Percentiles rank a stretch among this genome's conserved stretches.
Conservation (phyloP, 169 alveolate species). For the Plasmodium berghei region DNA sequence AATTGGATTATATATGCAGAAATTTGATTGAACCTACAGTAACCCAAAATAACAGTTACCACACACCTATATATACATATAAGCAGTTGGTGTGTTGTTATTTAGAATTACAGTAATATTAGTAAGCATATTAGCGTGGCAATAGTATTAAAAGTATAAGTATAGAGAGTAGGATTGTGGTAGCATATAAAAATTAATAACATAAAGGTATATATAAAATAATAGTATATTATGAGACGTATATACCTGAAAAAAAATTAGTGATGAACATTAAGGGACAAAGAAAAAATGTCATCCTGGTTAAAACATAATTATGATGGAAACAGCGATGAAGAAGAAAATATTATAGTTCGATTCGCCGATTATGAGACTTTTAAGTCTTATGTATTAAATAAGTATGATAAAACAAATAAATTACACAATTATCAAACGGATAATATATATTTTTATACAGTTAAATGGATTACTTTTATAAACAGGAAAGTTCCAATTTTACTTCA, state of each 20-base stretch:
- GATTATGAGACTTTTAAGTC: conserved; percentile 75
- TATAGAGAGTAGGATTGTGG: not conserved
- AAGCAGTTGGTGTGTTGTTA: too few species aligned
- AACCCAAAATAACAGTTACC: too few species aligned
- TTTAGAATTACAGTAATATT: too few species aligned
- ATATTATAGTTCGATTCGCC: conserved; percentile 53
- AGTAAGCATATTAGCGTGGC: too few species aligned
- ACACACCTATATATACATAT: too few species aligned
- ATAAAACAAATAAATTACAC: conserved; percentile 15
- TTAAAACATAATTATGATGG: conserved; percentile 60
- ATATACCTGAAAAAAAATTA: not conserved
- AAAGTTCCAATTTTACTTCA: conserved; percentile 73
- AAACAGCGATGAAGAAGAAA: conserved; percentile 73
- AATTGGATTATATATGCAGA: too few species aligned
- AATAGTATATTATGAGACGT: conserved; percentile 18
- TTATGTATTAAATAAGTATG: conserved; percentile 68
- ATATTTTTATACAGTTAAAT: conserved; percentile 71
- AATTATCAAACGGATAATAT: conserved; percentile 51
- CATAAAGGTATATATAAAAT: conserved; percentile 4
- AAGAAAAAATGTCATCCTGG: conserved; percentile 62
- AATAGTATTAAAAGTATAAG: not conserved
- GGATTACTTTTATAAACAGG: conserved; percentile 68
- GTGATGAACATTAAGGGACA: conserved; percentile 32
- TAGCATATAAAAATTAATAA: conserved; percentile 14
- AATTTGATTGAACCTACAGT: too few species aligned